A percentile compares a stretch with the other conserved stretches of the same genome.
Conservation (phyloP, 2,329 filamentous ascomycete species). For the Botrytis sinoallii region DNA sequence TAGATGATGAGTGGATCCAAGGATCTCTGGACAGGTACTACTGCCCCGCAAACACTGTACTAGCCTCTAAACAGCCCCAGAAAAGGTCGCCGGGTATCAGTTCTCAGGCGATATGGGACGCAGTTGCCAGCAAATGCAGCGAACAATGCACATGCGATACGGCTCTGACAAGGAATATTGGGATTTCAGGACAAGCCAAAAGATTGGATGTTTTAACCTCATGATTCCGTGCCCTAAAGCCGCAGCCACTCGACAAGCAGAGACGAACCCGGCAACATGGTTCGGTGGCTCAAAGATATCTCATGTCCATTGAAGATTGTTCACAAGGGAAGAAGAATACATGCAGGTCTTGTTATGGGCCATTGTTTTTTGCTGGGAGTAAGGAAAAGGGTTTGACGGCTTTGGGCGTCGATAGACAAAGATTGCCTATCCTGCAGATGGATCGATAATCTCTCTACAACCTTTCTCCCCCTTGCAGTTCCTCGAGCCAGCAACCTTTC, state of each 20-base stretch:
- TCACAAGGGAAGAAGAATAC: background rate
- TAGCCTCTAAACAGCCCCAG: conserved; percentile 1
- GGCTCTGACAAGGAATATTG: background rate
- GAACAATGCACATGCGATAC: conserved; percentile 13
- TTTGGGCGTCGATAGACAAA: background rate
- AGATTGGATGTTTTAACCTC: background rate
- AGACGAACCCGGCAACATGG: conserved; percentile 3
- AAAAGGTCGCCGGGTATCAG: conserved; percentile 3
- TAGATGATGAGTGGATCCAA: conserved; percentile 12
- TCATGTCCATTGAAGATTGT: background rate
- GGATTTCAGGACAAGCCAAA: background rate
- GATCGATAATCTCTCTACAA: background rate
- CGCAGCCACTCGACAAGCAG: conserved; percentile 10
- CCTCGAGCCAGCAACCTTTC: background rate
- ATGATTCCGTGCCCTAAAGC: background rate
- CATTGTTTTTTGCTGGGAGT: background rate
- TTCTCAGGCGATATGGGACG: conserved; percentile 8
- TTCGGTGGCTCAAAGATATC: background rate
- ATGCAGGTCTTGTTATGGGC: background rate
- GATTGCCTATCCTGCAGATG: background rate
- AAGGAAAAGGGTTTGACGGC: background rate
- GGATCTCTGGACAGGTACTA: background rate
- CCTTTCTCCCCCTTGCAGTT: background rate
- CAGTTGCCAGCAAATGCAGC: conserved; percentile 9
- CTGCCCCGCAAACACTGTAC: conserved; percentile 14